These are phyloP conservation scores for Solanum appendiculatum DNA, from an alignment of 257 asterid genomes.

Conservation along the genomic window DNA sequence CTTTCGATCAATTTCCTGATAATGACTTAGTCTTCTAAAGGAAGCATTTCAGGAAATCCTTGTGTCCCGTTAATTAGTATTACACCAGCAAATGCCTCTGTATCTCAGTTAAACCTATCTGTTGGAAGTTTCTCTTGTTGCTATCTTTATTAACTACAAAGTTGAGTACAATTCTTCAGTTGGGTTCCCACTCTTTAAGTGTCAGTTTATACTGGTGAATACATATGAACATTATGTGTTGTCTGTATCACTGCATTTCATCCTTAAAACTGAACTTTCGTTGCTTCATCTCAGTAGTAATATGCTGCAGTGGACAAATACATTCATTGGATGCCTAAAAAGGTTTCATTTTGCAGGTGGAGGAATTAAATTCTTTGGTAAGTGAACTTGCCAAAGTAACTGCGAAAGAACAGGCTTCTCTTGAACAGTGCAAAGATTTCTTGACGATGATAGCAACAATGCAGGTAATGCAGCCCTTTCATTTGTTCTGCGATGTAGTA, in stretches of 20 bases:
- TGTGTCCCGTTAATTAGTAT: not conserved
- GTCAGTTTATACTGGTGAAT: not conserved
- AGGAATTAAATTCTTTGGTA: slow-evolving; percentile 48
- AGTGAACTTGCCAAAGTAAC: slow-evolving; percentile 61
- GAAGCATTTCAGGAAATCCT: not conserved
- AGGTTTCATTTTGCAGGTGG: slow-evolving; percentile 34
- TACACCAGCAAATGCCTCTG: not conserved
- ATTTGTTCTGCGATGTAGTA: not conserved
- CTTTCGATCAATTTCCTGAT: not conserved
- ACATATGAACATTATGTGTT: not conserved
- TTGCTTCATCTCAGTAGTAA: not conserved
- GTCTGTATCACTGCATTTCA: not conserved
- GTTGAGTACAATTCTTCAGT: not conserved
- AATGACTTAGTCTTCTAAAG: not conserved
- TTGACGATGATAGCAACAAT: slow-evolving; percentile 49
- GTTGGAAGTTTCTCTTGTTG: not conserved
- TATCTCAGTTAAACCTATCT: not conserved
- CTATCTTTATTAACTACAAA: not conserved
- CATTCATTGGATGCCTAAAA: not conserved
- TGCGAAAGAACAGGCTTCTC: slow-evolving; percentile 58
- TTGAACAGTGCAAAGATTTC: slow-evolving; percentile 58
- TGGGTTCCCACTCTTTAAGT: not conserved
- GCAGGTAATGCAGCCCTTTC: slow-evolving; percentile 40
- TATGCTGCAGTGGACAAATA: not conserved
- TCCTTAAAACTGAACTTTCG: not conserved